Conservation (phyloP, 1,284 basidiomycete species). For the Vanrija sp. region DNA sequence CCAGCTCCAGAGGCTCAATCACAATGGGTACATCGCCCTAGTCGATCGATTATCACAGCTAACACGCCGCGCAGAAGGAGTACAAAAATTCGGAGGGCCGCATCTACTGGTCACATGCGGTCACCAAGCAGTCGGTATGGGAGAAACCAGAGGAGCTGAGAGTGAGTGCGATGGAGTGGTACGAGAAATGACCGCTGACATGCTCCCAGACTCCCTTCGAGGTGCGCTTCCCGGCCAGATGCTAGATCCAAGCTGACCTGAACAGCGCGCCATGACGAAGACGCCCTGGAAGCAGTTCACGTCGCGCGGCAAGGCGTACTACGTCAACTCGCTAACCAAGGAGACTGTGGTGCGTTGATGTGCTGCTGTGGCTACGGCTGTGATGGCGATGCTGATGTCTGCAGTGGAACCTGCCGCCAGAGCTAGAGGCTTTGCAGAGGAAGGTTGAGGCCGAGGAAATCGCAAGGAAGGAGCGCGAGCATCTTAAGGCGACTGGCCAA, state of each 20-base stretch:
- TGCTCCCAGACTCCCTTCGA: constrained; percentile 75
- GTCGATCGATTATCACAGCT: not conserved
- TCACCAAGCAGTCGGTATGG: constrained; percentile 50
- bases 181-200: constrained; percentile 45
- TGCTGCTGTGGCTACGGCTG: not conserved
- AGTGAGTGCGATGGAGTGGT: constrained; percentile 6
- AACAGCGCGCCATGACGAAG: constrained; percentile 72
- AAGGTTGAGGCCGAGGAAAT: constrained; percentile 71
- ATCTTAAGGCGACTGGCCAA: constrained; percentile 18
- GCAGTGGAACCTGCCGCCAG: constrained; percentile 89
- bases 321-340: constrained; percentile 64
- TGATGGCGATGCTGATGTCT: not conserved
- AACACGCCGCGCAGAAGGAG: constrained; percentile 29
- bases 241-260: constrained; percentile 3
- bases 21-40: constrained; percentile 19
- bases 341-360: constrained; percentile 36
- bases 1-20: constrained; percentile 17
- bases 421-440: constrained; percentile 71
- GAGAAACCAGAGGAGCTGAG: constrained; percentile 51
- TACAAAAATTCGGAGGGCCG: constrained; percentile 48
- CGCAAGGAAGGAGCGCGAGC: constrained; percentile 10
- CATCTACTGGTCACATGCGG: constrained; percentile 48
- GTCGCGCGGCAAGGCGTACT: constrained; percentile 82
- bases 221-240: constrained; percentile 50
- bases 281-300: constrained; percentile 93